Evolutionary conservation across 2,329 filamentous ascomycete genomes (phyloP), one percentile per base, ranked within the genome.

Genomic region (Akanthomyces lecanii): DNA sequence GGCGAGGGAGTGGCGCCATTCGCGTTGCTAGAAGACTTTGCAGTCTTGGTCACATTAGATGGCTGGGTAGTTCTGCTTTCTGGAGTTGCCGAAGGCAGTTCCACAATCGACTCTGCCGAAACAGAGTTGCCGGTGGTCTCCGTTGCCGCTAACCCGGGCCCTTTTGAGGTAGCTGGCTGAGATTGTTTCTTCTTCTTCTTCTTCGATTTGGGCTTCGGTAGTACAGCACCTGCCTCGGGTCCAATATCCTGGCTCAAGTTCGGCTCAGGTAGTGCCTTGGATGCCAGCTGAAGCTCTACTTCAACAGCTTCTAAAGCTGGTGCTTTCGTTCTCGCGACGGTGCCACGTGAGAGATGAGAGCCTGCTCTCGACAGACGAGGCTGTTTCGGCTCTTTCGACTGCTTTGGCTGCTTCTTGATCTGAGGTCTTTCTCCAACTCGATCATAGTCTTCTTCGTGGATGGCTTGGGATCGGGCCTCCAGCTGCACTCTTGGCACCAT

Each of bases 401-500:
- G 77, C 0, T 76, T 57, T 11, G 59, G 42, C 72, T 51, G 42
- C 12, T 33, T 61, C 23, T 58, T 48, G 21, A 16, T 21, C 28
- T 47, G 44, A 10, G 50, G 36, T n/a, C 23, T 51, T 36, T 56
- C 51, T 33, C 23, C 40, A 14, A 7, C 21, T 21, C 14, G 21
- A 25, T 59, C 47, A 28, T 60, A 23, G 14, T 61, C 45, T 40
- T 56, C 67, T 21, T 80, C 74, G 28, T 74, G 70, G 4, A 79
- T 69, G 38, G 70, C 73, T 61, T 80, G 76, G 57, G 82, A 79
- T 51, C 74, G 74, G 56, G 72, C 79, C 66, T 77, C 52, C 21
- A 83, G 66, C 30, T 82, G 76, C 6, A 71, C 72, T 59, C 67
- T 79, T 3, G 82, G 79, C 4, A 88, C 78, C 79, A 88, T 86